Percentiles rank a stretch among this genome's conserved stretches.
Evolutionary conservation across 768 basidiomycete species (phyloP).

Genomic region (Russula dissimulans): DNA sequence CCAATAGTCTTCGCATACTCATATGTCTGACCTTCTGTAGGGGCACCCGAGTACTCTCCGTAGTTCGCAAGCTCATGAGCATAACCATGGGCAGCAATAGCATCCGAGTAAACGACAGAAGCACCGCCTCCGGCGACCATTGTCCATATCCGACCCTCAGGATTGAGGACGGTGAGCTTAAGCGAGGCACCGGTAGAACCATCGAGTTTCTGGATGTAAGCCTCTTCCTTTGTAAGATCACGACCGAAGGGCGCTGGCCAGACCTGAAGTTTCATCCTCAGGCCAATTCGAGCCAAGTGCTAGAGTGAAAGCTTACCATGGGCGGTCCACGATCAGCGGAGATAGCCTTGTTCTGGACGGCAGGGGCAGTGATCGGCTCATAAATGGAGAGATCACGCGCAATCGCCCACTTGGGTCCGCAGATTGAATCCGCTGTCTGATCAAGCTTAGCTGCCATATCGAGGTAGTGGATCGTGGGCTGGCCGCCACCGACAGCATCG

Average conservation of each 20-base stretch:
- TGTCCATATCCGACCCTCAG: constrained; percentile 95
- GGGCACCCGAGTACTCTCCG: constrained; percentile 98
- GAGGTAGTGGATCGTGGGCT: constrained; percentile 84
- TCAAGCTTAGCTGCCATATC: constrained; percentile 99
- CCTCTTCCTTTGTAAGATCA: constrained; percentile 96
- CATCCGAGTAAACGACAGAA: constrained; percentile 60
- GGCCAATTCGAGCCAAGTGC: background rate
- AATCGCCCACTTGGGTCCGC: constrained; percentile 97
- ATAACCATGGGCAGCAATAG: constrained; percentile 86
- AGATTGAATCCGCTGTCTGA: constrained; percentile 97
- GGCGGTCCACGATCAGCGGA: constrained; percentile 93
- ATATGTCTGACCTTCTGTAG: constrained; percentile 96
- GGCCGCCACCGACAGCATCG: constrained; percentile 60
- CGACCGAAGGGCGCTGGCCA: constrained; percentile 96
- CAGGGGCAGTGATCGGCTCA: constrained; percentile 39
- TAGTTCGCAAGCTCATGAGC: constrained; percentile 99
- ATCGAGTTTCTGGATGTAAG: constrained; percentile 98
- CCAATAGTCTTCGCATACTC: constrained; percentile 99
- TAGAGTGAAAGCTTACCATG: constrained; percentile 48
- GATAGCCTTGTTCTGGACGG: constrained; percentile 40
- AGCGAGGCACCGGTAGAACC: constrained; percentile 95
- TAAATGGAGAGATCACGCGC: constrained; percentile 83
- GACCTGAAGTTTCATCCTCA: constrained; percentile 32
- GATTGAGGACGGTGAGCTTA: constrained; percentile 93
- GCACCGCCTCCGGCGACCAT: constrained; percentile 99